Conservation (phyloP, 1,284 basidiomycete genomes). For the Cutaneotrichosporon spelunceum region DNA sequence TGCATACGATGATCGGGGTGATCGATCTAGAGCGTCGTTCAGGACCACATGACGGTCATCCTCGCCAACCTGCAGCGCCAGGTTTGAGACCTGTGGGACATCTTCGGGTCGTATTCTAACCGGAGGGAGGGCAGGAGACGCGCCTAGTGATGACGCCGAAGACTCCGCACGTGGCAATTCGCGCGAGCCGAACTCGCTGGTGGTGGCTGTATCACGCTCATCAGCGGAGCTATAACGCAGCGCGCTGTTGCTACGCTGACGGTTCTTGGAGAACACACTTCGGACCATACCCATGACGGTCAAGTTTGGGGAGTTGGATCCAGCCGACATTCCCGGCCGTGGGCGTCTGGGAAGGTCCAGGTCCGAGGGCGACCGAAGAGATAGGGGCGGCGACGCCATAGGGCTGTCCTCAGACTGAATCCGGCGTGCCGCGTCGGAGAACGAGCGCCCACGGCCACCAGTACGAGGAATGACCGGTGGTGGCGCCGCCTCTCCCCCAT, state of each 20-base stretch:
- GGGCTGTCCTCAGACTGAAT: slow-evolving; percentile 10
- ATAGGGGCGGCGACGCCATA: slow-evolving; percentile 9
- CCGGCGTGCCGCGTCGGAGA: slow-evolving; percentile 18
- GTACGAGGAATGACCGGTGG: slow-evolving; percentile 12
- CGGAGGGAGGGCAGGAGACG: slow-evolving; percentile 23
- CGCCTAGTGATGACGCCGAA: slow-evolving; percentile 29
- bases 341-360: not conserved
- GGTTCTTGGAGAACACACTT: slow-evolving; percentile 36
- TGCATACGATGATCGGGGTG: slow-evolving; percentile 36
- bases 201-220: slow-evolving; percentile 21
- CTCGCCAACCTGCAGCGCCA: slow-evolving; percentile 25
- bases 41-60: slow-evolving; percentile 25
- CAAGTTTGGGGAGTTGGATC: slow-evolving; percentile 43
- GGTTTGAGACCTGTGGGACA: slow-evolving; percentile 24
- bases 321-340: slow-evolving; percentile 12
- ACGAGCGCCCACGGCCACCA: slow-evolving; percentile 16
- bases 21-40: slow-evolving; percentile 27
- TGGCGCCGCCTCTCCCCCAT: not conserved
- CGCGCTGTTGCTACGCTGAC: slow-evolving; percentile 38
- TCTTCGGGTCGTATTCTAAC: slow-evolving; percentile 24
- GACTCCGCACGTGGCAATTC: slow-evolving; percentile 22
- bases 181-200: slow-evolving; percentile 7
- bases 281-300: slow-evolving; percentile 41
- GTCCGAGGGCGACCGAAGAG: slow-evolving; percentile 5
- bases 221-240: slow-evolving; percentile 32